Evolutionary conservation across 805 yeast genomes (phyloP).

Genomic region (Saccharomyces mikatae): DNA sequence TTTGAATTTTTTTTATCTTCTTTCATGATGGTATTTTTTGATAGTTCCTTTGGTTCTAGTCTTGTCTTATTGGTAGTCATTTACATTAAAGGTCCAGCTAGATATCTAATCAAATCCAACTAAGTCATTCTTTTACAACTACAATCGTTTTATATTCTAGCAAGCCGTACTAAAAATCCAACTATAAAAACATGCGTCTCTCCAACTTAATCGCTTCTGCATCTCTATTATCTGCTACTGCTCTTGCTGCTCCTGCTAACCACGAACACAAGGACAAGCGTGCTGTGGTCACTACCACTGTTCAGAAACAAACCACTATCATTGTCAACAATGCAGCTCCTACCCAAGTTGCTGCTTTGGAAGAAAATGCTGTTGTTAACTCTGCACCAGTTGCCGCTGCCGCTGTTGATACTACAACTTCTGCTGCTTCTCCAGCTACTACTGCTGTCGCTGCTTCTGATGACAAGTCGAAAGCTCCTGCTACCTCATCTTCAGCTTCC

Average conservation of each 20-base stretch:
- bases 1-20: not conserved
- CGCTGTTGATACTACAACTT: slow-evolving; percentile 22
- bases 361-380: slow-evolving; percentile 23
- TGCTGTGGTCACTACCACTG: slow-evolving; percentile 41
- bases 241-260: slow-evolving; percentile 53
- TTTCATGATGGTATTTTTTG: not conserved
- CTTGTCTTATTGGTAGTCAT: not conserved
- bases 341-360: slow-evolving; percentile 7
- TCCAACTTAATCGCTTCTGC: slow-evolving; percentile 40
- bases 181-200: slow-evolving; percentile 37
- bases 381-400: slow-evolving; percentile 19
- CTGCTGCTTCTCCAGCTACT: slow-evolving; percentile 20
- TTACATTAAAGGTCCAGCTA: not conserved
- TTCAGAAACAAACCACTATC: not conserved
- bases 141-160: not conserved
- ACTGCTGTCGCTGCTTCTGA: slow-evolving; percentile 14
- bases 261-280: slow-evolving; percentile 47
- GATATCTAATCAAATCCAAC: not conserved
- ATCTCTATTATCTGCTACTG: slow-evolving; percentile 37
- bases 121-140: slow-evolving; percentile 8
- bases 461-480: slow-evolving; percentile 5
- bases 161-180: not conserved
- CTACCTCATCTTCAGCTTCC: slow-evolving; percentile 29
- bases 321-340: slow-evolving; percentile 8
- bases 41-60: not conserved